Base-by-base conservation (phyloP, 2,329 filamentous ascomycete species). In the Colletotrichum truncatum region DNA sequence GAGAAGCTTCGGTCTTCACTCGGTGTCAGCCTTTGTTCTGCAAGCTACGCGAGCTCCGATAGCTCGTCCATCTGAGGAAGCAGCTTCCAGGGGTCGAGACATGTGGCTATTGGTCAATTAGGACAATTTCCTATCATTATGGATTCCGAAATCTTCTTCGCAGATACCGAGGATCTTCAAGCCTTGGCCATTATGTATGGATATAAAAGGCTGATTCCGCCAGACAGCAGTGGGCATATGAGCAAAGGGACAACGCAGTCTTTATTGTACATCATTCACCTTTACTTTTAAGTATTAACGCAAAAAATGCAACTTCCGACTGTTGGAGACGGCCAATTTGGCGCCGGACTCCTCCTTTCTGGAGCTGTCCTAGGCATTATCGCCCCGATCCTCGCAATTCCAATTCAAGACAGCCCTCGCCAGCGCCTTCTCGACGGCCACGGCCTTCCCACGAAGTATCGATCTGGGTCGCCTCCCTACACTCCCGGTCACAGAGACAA, bases 401-500 rank as follows among this genome's bases (percentile, higher is more conserved):
- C 66, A 10, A 39, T 67, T 11, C 73, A 82, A 59, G 85, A 87
- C 75, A 86, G 84, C 68, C 85, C 85, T 54, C 83, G 83, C 64
- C 84, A 87, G 73, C 83, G 84, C n/a, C 81, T 87, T 8, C 76
- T 85, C 61, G 81, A 84, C 61, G 84, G 84, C 53, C 76, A 84
- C 41, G 74, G 77, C 1, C 74, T 87, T 7, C 80, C 81, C 9
- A 66, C 75, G 48, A 83, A 79, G 67, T 84, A 81, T 64, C 74
- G 73, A 48, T 78, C 76, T 55, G 70, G 68, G 49, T 67, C 71
- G 41, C 70, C 60, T 75, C 89, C 89, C 1, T 92, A 90, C 71
- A 87, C 82, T 7, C 88, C 88, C 0, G 85, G 79, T 6, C 79
- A 87, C 71, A 82, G 79, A 51, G 89, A 92, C 70, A 87, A 87